A percentile compares a stretch with the other conserved stretches of the same genome.
Conservation (phyloP, 2,329 filamentous ascomycete genomes). For the Calonectria pteridis region DNA sequence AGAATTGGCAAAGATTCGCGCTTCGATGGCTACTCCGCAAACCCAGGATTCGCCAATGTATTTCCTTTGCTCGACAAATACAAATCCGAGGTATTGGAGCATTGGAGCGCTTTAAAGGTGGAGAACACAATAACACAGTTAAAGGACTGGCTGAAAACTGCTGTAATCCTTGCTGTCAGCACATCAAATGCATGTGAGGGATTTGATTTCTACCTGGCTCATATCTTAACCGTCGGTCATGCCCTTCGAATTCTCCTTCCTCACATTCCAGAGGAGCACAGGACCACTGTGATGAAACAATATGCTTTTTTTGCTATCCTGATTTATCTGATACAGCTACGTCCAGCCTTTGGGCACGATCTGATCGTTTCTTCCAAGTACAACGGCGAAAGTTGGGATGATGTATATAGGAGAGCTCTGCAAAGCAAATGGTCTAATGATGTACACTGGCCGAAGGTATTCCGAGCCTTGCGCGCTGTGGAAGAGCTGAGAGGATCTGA, state of each 20-base stretch:
- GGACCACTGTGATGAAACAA: not conserved
- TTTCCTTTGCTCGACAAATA: not conserved
- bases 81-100: not conserved
- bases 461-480: not conserved
- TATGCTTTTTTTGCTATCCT: not conserved
- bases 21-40: not conserved
- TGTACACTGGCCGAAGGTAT: conserved; percentile 8
- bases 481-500: not conserved
- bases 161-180: not conserved
- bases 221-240: not conserved
- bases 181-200: not conserved
- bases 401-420: not conserved
- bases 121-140: not conserved
- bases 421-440: conserved; percentile 5
- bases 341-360: not conserved
- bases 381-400: not conserved
- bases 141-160: not conserved
- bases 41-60: conserved; percentile 1
- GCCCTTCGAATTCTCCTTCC: conserved; percentile 1
- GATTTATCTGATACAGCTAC: not conserved
- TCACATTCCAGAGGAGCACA: not conserved
- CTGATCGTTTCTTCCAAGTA: not conserved
- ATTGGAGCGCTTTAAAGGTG: not conserved
- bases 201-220: conserved; percentile 2
- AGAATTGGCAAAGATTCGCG: not conserved